Evolutionary conservation across 176 grass and related monocot species (phyloP).

Genomic region (Poa annua): DNA sequence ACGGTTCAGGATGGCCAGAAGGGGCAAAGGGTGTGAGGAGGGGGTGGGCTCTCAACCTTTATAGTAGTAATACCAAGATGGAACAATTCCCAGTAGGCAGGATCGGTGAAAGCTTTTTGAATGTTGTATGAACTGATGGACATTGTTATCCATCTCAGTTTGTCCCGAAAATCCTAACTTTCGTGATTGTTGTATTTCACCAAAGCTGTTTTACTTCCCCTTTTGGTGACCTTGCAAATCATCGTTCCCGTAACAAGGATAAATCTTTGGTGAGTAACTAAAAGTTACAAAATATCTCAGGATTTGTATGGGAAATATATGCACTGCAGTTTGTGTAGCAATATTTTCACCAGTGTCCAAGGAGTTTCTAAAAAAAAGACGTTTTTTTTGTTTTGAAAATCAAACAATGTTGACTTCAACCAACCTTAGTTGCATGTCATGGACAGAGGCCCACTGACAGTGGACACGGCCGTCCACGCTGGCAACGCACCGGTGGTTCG

Average conservation of each 20-base stretch:
- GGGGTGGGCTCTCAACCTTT: too few relatives aligned
- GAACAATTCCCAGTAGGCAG: constrained; percentile 6
- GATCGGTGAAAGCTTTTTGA: constrained; percentile 21
- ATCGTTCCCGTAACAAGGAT: background rate
- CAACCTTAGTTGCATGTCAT: background rate
- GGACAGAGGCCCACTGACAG: background rate
- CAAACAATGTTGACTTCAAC: too few relatives aligned
- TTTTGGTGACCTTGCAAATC: background rate
- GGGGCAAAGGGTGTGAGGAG: too few relatives aligned
- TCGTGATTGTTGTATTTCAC: background rate
- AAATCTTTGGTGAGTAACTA: background rate
- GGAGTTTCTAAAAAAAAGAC: too few relatives aligned
- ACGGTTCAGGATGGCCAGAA: too few relatives aligned
- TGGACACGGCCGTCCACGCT: background rate
- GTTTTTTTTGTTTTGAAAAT: too few relatives aligned
- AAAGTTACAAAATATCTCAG: too few relatives aligned
- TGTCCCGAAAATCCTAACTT: background rate
- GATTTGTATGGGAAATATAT: too few relatives aligned
- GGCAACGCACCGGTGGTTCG: background rate
- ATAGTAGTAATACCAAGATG: constrained; percentile 2
- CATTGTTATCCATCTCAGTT: background rate
- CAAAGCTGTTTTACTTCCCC: background rate
- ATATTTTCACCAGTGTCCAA: too few relatives aligned
- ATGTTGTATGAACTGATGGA: background rate
- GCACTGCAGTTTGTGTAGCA: too few relatives aligned